Percentiles rank a stretch among this genome's conserved stretches.
Conservation (phyloP, 176 grass and related monocot genomes). For the Hyparrhenia diplandra region DNA sequence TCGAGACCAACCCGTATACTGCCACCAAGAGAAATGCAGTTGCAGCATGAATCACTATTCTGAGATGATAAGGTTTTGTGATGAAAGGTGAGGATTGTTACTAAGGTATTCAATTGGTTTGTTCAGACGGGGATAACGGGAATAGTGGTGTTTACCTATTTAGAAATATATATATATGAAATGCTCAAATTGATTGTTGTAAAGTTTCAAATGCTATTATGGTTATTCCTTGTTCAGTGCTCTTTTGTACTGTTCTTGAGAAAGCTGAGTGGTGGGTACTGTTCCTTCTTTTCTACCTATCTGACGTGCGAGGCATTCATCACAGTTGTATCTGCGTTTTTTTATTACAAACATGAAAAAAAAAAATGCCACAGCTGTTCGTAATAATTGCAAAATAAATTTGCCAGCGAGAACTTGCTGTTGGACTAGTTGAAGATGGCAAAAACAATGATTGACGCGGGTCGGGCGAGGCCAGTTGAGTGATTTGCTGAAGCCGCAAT, state of each 20-base stretch:
- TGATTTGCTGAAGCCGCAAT: background rate
- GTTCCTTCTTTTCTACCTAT: background rate
- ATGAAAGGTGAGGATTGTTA: background rate
- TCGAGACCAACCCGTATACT: constrained; percentile 62
- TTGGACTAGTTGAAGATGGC: background rate
- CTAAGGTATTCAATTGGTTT: constrained; percentile 40
- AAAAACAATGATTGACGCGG: background rate
- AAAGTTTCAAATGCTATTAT: constrained; percentile 35
- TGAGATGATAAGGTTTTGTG: background rate
- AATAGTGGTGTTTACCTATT: constrained; percentile 25
- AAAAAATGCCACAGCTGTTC: background rate
- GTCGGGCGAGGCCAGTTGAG: background rate
- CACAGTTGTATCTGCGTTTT: background rate
- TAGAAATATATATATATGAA: constrained; percentile 30
- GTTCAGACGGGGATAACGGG: constrained; percentile 21
- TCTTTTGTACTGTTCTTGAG: background rate
- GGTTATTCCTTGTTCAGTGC: constrained; percentile 27
- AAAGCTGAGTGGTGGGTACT: background rate
- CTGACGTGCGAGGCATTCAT: background rate
- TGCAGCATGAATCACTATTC: constrained; percentile 30
- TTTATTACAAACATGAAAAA: background rate
- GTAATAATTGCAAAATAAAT: background rate
- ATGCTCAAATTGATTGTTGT: constrained; percentile 47
- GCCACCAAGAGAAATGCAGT: constrained; percentile 42
- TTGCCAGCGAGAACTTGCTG: background rate